Percentiles rank a stretch among this genome's conserved stretches.
Evolutionary conservation across 1,139 yeast species (phyloP).

Genomic region (Tardiomyces depauwii): DNA sequence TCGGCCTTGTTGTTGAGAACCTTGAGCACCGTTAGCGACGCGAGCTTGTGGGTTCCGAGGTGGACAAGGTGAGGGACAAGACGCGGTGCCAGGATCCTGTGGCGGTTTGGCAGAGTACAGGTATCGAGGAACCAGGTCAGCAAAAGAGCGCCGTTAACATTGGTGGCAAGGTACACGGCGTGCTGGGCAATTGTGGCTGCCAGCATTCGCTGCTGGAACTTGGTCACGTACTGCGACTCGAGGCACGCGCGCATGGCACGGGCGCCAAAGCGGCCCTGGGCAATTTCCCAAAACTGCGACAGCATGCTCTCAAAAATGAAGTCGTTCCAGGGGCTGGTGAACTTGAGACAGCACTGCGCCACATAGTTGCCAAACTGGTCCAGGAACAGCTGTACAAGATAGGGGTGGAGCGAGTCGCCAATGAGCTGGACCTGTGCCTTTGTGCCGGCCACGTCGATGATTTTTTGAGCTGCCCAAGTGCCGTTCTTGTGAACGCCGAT

Average conservation of each 20-base stretch:
- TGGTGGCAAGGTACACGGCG: conserved; percentile 70
- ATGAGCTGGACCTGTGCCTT: conserved; percentile 63
- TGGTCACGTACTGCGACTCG: conserved; percentile 57
- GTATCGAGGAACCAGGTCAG: conserved; percentile 94
- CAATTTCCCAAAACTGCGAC: conserved; percentile 68
- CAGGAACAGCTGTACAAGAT: conserved; percentile 73
- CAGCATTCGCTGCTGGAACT: conserved; percentile 63
- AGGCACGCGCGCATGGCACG: conserved; percentile 89
- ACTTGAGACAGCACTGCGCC: conserved; percentile 84
- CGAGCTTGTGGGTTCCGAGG: conserved; percentile 76
- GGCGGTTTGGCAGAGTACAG: conserved; percentile 52
- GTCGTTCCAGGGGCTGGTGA: conserved; percentile 80
- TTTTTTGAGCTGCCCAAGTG: conserved; percentile 98
- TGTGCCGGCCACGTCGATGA: conserved; percentile 62
- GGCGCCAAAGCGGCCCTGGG: conserved; percentile 89
- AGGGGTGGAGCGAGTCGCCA: conserved; percentile 63
- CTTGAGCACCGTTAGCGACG: conserved; percentile 73
- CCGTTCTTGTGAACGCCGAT: conserved; percentile 96
- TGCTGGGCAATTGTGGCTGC: conserved; percentile 71
- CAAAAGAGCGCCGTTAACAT: conserved; percentile 79
- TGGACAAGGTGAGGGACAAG: conserved; percentile 51
- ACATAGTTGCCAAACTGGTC: conserved; percentile 98
- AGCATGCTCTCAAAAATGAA: conserved; percentile 81
- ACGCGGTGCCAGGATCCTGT: conserved; percentile 43
- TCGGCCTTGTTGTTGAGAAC: conserved; percentile 59